Conservation (phyloP, 225 moss, liverwort and hornwort genomes). For the Pleurozium schreberi region DNA sequence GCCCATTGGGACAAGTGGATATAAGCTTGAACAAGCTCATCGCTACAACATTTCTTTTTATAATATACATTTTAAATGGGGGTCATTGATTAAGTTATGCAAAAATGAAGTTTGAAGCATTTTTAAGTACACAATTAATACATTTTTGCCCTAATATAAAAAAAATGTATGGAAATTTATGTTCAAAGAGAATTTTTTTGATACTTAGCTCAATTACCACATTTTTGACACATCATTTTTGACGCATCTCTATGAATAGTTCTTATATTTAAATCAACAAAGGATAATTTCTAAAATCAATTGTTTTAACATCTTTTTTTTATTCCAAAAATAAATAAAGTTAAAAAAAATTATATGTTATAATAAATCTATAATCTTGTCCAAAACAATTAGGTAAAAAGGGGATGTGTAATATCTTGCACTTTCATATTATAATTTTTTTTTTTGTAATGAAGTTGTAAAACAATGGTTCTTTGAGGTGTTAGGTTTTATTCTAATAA, state of each 20-base stretch:
- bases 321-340: not conserved
- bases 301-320: not conserved
- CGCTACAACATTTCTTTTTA: not conserved
- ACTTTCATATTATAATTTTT: too few species aligned
- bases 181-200: too few species aligned
- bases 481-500: too few species aligned
- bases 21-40: not conserved
- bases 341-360: not conserved
- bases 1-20: not conserved
- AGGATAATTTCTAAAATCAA: not conserved
- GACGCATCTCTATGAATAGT: not conserved
- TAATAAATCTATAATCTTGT: not conserved
- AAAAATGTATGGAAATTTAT: too few species aligned
- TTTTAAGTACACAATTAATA: not conserved
- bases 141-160: not conserved
- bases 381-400: accelerated
- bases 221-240: too few species aligned
- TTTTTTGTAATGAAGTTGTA: too few species aligned
- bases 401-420: not conserved
- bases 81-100: too few species aligned
- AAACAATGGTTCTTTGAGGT: not conserved
- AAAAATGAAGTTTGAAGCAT: not conserved
- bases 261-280: not conserved
- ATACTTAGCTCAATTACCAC: not conserved
- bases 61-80: too few species aligned